Evolutionary conservation across 106 monocot genomes (phyloP), one percentile per base, ranked within the genome.

Genomic region (Phalaenopsis aphrodite): DNA sequence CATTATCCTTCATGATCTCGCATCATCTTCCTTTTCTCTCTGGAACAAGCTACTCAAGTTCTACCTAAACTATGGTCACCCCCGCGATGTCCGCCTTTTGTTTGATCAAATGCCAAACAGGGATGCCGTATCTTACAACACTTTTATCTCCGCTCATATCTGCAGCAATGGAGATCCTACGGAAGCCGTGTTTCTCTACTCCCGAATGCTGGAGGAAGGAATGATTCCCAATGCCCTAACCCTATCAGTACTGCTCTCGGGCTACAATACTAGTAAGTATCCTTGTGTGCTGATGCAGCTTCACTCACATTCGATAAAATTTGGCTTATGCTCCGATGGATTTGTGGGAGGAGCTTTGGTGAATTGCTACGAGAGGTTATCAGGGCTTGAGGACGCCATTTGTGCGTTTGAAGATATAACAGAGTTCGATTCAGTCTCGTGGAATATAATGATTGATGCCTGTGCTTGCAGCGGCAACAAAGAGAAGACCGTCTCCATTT

Each of bases 401-500:
- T 45, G 77, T 9, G 87, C 88, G 4, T 94, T 91, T 39, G 86
- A 89, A 42, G 91, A 88, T 72, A 91, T 94, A 21, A 85, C 9
- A 12, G 82, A 87, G 21, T 41, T 75, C 9, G 91, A 94, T 71
- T 21, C 55, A 6, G 89, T 94, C 18, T 83, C 84, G 11, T 94
- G 89, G 88, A 94, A 94, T 52, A 71, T 91, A 55, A 84, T 89
- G 91, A 89, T 94, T 9, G 89, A 94, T 84, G 89, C 66, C 1
- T 91, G 91, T 48, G 94, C 91, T 16, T 42, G 86, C 8, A 77
- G 80, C 42, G 85, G 89, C 14, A 77, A 80, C 79, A 80, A 81
- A 38, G 68, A 46, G 37, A 49, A 77, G 6, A 79, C 88, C 4
- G 77, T 86, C 7, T 43, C 61, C 19, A 23, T 94, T 5, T 91